phyloP scores from a whole-genome alignment of 306 rosid genomes.

The Acmispon strigosus region DNA sequence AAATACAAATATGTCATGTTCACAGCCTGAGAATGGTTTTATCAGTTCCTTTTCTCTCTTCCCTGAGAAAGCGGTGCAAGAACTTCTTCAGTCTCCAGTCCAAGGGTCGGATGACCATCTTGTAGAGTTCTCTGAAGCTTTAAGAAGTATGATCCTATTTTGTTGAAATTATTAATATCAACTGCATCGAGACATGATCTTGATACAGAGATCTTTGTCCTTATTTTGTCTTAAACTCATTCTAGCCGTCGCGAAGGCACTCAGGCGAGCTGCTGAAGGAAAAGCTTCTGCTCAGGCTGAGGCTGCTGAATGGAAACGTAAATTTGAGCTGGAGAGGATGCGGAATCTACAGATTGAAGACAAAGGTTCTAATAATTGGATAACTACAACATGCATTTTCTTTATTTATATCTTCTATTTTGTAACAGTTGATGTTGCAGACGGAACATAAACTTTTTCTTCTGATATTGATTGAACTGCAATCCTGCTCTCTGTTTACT shows the following conservation, averaged over 20 bases:
- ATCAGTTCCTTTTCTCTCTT: conserved; percentile 52
- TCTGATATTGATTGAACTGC: conserved; percentile 7
- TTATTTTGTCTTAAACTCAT: conserved; percentile 35
- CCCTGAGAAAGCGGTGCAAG: conserved; percentile 77
- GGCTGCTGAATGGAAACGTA: conserved; percentile 97
- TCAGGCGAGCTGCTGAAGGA: conserved; percentile 84
- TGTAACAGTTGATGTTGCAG: neutral
- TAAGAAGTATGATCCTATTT: conserved; percentile 68
- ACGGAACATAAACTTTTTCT: neutral
- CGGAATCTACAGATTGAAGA: conserved; percentile 54
- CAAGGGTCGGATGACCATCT: conserved; percentile 86
- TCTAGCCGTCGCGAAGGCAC: conserved; percentile 91
- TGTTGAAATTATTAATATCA: conserved; percentile 30
- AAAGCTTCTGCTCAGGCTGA: conserved; percentile 94
- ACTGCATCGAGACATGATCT: conserved; percentile 24
- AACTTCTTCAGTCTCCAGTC: conserved; percentile 60
- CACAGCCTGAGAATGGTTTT: conserved; percentile 61
- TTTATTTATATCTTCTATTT: neutral
- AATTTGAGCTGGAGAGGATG: conserved; percentile 77
- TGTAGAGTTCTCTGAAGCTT: conserved; percentile 89
- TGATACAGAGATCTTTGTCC: conserved; percentile 26
- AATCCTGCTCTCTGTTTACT: neutral
- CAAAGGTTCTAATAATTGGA: conserved; percentile 44
- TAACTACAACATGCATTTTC: conserved; percentile 1
- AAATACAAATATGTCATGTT: conserved; percentile 39